Conservation (phyloP, 306 rosid species). For the Prunus salicina region DNA sequence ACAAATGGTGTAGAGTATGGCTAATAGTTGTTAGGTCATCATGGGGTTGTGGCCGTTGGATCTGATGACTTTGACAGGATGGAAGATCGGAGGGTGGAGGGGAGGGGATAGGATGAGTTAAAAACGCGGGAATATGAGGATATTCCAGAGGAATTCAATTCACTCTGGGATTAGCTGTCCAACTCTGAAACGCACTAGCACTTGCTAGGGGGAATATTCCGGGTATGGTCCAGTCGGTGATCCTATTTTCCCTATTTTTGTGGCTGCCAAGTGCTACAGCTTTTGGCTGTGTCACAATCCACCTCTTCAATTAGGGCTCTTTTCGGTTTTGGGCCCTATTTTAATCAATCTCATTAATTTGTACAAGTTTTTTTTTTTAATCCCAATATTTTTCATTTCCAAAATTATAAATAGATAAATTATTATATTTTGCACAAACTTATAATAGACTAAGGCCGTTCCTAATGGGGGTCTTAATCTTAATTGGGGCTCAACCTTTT, state of each 20-base stretch:
- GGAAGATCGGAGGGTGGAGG: conserved; percentile 14
- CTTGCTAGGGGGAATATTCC: conserved; percentile 25
- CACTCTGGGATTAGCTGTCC: background rate
- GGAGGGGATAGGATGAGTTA: background rate
- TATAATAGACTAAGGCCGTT: too few species aligned
- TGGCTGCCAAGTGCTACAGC: conserved; percentile 7
- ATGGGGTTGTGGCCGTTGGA: conserved; percentile 14
- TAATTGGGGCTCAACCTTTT: too few species aligned
- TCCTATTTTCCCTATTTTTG: background rate
- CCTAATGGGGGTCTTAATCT: too few species aligned
- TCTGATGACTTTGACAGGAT: conserved; percentile 4
- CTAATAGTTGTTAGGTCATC: background rate
- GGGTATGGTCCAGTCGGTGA: conserved; percentile 20
- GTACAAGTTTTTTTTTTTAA: too few species aligned
- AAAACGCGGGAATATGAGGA: conserved; percentile 48
- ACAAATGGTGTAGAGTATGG: background rate
- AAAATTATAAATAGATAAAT: too few species aligned
- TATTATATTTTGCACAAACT: too few species aligned
- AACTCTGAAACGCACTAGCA: conserved; percentile 17
- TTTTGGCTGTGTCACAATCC: background rate
- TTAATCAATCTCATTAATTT: background rate
- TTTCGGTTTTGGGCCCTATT: background rate
- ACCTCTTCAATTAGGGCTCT: background rate
- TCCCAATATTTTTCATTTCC: too few species aligned
- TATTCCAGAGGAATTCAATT: conserved; percentile 41